phyloP scores from a whole-genome alignment of 148 eudicot species.

The Euryodendron excelsum region DNA sequence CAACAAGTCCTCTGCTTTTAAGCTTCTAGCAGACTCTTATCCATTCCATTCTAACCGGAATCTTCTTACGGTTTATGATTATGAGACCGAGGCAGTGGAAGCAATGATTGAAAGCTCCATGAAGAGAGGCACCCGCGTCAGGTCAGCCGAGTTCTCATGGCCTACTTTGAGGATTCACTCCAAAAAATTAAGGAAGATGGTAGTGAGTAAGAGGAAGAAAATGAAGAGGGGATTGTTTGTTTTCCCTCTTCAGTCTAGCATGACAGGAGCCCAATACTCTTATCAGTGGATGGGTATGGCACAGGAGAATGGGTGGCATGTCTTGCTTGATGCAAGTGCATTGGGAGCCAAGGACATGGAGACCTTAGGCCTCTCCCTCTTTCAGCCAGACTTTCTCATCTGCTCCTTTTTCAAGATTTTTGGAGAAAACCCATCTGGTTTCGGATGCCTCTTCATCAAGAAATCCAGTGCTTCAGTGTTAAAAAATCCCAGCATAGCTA shows the following conservation, averaged over 20 bases:
- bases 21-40: slow-evolving; percentile 48
- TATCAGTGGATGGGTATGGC: slow-evolving; percentile 71
- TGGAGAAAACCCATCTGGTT: slow-evolving; percentile 71
- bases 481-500: slow-evolving; percentile 5
- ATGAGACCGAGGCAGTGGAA: slow-evolving; percentile 58
- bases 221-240: slow-evolving; percentile 48
- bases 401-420: slow-evolving; percentile 66
- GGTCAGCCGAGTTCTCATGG: slow-evolving; percentile 62
- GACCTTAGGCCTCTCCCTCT: slow-evolving; percentile 67
- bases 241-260: slow-evolving; percentile 60
- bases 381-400: slow-evolving; percentile 60
- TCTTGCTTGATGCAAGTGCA: slow-evolving; percentile 60
- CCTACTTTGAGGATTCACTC: slow-evolving; percentile 50
- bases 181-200: slow-evolving; percentile 36
- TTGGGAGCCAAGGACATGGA: slow-evolving; percentile 76
- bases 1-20: slow-evolving; percentile 55
- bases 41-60: slow-evolving; percentile 41
- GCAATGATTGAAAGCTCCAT: slow-evolving; percentile 41
- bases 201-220: slow-evolving; percentile 33
- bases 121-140: slow-evolving; percentile 38
- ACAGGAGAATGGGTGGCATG: slow-evolving; percentile 74
- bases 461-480: slow-evolving; percentile 39
- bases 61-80: slow-evolving; percentile 59
- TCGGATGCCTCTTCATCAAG: slow-evolving; percentile 60
- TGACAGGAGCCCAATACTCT: slow-evolving; percentile 64